A percentile compares a stretch with the other conserved stretches of the same genome.
These are phyloP conservation scores for Trichoderma simmonsii DNA, from an alignment of 2,329 filamentous ascomycete genomes.

Conservation along the genomic window DNA sequence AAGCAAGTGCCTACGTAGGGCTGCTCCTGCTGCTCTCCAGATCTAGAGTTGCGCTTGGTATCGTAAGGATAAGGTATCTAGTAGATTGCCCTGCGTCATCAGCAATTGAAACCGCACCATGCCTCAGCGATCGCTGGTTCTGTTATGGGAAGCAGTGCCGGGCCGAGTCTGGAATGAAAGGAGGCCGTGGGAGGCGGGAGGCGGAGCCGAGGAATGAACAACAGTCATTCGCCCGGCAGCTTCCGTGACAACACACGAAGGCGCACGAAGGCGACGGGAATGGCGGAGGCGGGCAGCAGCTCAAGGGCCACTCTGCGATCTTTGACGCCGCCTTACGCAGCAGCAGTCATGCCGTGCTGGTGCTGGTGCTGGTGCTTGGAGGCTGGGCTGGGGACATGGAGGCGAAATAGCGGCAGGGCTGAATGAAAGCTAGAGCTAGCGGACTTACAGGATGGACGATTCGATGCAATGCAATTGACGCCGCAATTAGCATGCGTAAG, in stretches of 20 bases:
- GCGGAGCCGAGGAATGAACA: slow-evolving; percentile 21
- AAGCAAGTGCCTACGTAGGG: background rate
- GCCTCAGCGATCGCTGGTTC: slow-evolving; percentile 21
- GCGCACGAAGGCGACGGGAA: slow-evolving; percentile 12
- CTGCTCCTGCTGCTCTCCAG: slow-evolving; percentile 8
- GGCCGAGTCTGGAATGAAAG: slow-evolving; percentile 27
- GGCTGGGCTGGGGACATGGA: background rate
- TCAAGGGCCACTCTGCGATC: slow-evolving; percentile 16
- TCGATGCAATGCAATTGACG: background rate
- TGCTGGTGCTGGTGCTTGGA: background rate
- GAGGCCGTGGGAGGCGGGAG: slow-evolving; percentile 18
- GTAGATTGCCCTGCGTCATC: slow-evolving; percentile 4
- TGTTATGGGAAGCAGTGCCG: slow-evolving; percentile 21
- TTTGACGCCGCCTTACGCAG: slow-evolving; percentile 2
- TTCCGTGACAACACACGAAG: slow-evolving; percentile 17
- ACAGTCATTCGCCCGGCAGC: slow-evolving; percentile 15
- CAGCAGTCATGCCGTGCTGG: background rate
- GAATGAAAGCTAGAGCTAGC: background rate
- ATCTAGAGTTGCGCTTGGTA: background rate
- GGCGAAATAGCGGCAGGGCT: background rate
- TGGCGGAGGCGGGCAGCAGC: slow-evolving; percentile 12
- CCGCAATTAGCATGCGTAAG: slow-evolving; percentile 2
- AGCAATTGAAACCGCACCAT: slow-evolving; percentile 17
- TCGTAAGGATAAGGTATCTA: background rate
- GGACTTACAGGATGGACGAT: background rate